A percentile compares a stretch with the other conserved stretches of the same genome.
These are phyloP conservation scores for Curvularia sp. DNA, from an alignment of 2,329 filamentous ascomycete genomes.

Conservation along the genomic window DNA sequence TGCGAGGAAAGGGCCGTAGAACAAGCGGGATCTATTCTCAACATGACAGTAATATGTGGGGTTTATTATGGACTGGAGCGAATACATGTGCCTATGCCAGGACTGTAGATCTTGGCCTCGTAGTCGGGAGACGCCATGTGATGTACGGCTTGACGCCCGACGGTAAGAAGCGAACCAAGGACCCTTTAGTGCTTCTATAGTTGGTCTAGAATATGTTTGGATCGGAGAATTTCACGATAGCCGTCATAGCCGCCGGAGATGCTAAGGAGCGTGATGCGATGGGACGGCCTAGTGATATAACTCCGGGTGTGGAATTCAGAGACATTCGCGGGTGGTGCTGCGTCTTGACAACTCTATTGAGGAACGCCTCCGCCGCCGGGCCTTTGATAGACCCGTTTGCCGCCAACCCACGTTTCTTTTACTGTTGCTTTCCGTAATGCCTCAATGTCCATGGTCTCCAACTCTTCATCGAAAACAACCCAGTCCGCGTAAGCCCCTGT, in stretches of 20 bases:
- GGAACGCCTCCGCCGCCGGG: constrained; percentile 20
- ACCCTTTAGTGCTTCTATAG: not conserved
- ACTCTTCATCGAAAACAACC: constrained; percentile 69
- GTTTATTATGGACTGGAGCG: not conserved
- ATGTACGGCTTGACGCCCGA: constrained; percentile 2
- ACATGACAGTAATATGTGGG: constrained; percentile 7
- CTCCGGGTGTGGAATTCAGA: constrained; percentile 1
- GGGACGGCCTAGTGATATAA: not conserved
- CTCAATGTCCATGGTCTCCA: constrained; percentile 61
- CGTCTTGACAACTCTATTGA: constrained; percentile 1
- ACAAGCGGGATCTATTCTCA: constrained; percentile 13
- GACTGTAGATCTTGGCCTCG: not conserved
- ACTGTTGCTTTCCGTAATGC: constrained; percentile 62
- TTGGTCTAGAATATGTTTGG: not conserved
- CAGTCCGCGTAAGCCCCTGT: constrained; percentile 72
- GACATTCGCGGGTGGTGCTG: not conserved
- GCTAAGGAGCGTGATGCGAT: not conserved
- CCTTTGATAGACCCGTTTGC: constrained; percentile 52
- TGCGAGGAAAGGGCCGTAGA: constrained; percentile 8
- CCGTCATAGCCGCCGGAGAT: not conserved
- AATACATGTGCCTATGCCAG: not conserved
- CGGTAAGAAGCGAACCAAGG: not conserved
- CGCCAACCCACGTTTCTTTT: constrained; percentile 73
- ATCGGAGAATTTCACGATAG: not conserved
- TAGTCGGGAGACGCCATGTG: not conserved